Evolutionary conservation across 1,284 basidiomycete species (phyloP).

Genomic region (Tylopilus sp.): DNA sequence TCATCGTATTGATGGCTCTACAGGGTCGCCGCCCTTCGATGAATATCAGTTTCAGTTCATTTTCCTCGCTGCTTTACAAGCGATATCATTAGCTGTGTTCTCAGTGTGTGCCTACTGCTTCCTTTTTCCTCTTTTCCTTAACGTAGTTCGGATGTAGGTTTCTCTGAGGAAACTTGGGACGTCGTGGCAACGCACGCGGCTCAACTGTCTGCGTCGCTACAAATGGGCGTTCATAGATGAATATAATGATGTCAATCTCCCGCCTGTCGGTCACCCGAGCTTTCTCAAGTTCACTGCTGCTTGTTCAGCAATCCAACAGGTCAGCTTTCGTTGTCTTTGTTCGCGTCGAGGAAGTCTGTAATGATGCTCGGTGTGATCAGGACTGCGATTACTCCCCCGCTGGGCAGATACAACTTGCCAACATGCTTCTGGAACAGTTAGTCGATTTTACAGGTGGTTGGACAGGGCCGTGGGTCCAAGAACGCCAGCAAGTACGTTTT

Average conservation of each 20-base stretch:
- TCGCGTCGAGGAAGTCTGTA: not conserved
- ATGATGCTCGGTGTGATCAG: slow-evolving; percentile 31
- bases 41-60: slow-evolving; percentile 63
- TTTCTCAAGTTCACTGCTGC: slow-evolving; percentile 55
- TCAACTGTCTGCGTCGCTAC: slow-evolving; percentile 71
- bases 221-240: slow-evolving; percentile 78
- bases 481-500: slow-evolving; percentile 41
- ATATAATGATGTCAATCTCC: slow-evolving; percentile 57
- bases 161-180: slow-evolving; percentile 46
- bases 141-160: slow-evolving; percentile 38
- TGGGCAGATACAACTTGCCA: slow-evolving; percentile 54
- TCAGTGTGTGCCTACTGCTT: slow-evolving; percentile 46
- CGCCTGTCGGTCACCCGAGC: slow-evolving; percentile 55
- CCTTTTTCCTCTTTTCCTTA: not conserved
- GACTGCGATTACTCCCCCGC: slow-evolving; percentile 49
- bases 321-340: slow-evolving; percentile 20
- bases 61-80: slow-evolving; percentile 66
- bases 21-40: slow-evolving; percentile 54
- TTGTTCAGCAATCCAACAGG: slow-evolving; percentile 50
- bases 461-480: slow-evolving; percentile 51
- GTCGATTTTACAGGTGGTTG: slow-evolving; percentile 43
- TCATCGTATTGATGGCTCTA: not conserved
- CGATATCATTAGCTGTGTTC: slow-evolving; percentile 60
- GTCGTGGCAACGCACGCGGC: slow-evolving; percentile 49
- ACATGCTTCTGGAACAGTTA: slow-evolving; percentile 47